Percentiles rank a stretch among this genome's conserved stretches.
These are phyloP conservation scores for Leishmania tarentolae DNA, from an alignment of 208 protist genomes.

Conservation along the genomic window DNA sequence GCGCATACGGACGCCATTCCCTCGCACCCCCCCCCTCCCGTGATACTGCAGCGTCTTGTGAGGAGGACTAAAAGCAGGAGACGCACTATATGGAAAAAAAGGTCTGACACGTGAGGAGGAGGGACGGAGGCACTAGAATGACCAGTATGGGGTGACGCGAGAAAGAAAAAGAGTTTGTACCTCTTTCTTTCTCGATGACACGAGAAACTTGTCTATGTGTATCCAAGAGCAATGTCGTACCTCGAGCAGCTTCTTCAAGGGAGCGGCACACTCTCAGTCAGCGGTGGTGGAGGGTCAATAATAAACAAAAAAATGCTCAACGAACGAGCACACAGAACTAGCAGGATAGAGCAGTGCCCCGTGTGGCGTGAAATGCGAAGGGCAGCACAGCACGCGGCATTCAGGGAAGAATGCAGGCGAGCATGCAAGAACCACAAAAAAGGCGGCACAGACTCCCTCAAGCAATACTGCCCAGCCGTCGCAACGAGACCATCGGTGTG, in stretches of 20 bases:
- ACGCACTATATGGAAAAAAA: neutral
- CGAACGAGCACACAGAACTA: neutral
- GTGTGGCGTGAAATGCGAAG: neutral
- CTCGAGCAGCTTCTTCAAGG: neutral
- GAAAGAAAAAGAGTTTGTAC: neutral
- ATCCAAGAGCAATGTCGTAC: neutral
- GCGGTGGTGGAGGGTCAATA: neutral
- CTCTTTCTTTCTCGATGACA: neutral
- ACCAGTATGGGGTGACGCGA: neutral
- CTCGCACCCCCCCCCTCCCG: neutral
- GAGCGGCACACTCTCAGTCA: neutral
- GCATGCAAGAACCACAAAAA: neutral
- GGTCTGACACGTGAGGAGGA: neutral
- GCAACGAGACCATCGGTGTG: neutral
- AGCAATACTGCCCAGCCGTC: neutral
- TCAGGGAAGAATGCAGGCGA: neutral
- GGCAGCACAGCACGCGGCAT: neutral
- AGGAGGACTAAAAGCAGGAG: neutral
- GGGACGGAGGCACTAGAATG: neutral
- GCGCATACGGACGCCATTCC: neutral
- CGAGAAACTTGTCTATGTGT: neutral
- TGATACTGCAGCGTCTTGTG: neutral
- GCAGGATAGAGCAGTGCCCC: neutral
- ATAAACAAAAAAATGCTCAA: neutral
- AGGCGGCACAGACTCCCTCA: neutral